phyloP scores from a whole-genome alignment of 139 green algal species.

The Chlamydomonas asymmetrica region DNA sequence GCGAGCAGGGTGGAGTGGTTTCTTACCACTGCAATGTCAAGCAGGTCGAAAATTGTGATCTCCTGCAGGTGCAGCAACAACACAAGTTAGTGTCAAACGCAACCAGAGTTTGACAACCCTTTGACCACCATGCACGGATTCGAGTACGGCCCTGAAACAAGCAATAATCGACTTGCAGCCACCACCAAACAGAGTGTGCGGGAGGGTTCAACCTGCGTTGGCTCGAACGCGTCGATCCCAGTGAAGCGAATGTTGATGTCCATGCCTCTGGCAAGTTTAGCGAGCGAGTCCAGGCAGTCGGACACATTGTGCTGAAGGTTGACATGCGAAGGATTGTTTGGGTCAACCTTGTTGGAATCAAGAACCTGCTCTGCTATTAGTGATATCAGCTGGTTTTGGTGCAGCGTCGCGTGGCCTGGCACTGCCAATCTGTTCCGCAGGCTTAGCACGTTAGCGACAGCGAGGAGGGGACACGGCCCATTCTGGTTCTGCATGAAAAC shows the following conservation, averaged over 20 bases:
- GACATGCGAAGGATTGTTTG: no score
- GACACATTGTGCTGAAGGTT: conserved; percentile 44
- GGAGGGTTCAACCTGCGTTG: conserved; percentile 46
- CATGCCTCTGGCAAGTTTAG: conserved; percentile 74
- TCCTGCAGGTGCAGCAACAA: conserved; percentile 46
- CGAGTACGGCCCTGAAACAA: no score
- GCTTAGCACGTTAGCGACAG: conserved; percentile 86
- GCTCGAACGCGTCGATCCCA: conserved; percentile 37
- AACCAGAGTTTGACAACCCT: no score
- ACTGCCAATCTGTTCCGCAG: conserved; percentile 74
- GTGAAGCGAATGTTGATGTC: conserved; percentile 87
- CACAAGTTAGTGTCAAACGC: no score
- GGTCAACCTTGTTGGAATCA: conserved; percentile 17
- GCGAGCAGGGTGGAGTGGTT: no score
- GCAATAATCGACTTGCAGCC: no score
- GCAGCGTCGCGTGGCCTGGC: no score
- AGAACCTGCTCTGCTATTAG: no score
- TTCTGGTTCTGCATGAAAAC: conserved; percentile 92
- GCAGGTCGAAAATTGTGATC: conserved; percentile 92
- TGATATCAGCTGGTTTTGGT: no score
- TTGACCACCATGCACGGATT: no score
- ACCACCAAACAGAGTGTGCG: no score
- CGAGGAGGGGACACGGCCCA: conserved; percentile 91
- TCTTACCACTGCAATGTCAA: conserved; percentile 71
- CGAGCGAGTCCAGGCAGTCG: conserved; percentile 45